These are phyloP conservation scores for Naganishia sp. DNA, from an alignment of 1,284 basidiomycete species.

Conservation along the genomic window DNA sequence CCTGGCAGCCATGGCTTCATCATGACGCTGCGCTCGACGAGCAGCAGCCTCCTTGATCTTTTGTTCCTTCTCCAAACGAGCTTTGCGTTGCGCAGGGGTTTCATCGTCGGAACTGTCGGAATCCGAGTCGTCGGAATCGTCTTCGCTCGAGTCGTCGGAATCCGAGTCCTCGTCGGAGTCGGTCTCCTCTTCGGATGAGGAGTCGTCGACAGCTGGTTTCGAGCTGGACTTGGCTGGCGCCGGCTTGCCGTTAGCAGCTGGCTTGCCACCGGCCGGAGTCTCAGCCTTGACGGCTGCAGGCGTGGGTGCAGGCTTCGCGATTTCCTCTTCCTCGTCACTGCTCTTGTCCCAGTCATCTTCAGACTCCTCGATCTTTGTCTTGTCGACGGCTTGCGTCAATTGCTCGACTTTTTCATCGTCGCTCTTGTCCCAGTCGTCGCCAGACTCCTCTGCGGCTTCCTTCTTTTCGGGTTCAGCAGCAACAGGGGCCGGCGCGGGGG, in stretches of 20 bases:
- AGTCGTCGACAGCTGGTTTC: conserved; percentile 24
- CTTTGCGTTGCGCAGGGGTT: conserved; percentile 60
- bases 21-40: conserved; percentile 76
- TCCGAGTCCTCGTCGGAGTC: conserved; percentile 58
- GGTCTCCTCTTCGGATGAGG: conserved; percentile 43
- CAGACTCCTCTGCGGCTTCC: conserved; percentile 43
- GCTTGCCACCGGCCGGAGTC: conserved; percentile 26
- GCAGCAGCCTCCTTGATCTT: conserved; percentile 81
- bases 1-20: conserved; percentile 81
- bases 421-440: conserved; percentile 54
- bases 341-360: conserved; percentile 81
- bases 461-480: conserved; percentile 40
- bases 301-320: conserved; percentile 30
- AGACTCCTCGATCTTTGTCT: conserved; percentile 47
- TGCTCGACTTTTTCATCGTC: conserved; percentile 46
- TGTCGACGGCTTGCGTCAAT: conserved; percentile 42
- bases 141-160: conserved; percentile 44
- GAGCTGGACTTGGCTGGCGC: conserved; percentile 26
- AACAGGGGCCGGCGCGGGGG: conserved; percentile 45
- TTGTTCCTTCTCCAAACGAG: conserved; percentile 64
- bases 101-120: conserved; percentile 62
- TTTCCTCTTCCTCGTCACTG: conserved; percentile 66
- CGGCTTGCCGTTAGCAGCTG: conserved; percentile 31
- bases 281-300: conserved; percentile 41
- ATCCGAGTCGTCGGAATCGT: conserved; percentile 55